Percentiles rank a stretch among this genome's conserved stretches.
Evolutionary conservation across 2,329 filamentous ascomycete genomes (phyloP).

Genomic region (Berkeleyomyces basicola): DNA sequence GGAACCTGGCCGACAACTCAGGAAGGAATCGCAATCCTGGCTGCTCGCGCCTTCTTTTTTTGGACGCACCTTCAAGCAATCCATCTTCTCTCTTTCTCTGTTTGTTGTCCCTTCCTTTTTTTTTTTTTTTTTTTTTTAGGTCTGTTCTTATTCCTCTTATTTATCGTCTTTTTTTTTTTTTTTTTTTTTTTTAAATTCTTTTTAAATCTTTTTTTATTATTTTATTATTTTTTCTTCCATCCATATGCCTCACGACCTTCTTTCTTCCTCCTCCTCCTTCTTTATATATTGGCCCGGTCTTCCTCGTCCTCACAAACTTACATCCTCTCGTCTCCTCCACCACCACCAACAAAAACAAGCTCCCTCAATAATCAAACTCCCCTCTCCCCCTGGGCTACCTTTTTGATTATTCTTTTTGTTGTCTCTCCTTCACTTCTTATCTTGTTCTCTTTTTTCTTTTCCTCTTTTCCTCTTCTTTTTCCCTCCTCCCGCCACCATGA

Average conservation of each 20-base stretch:
- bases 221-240: neutral
- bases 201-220: neutral
- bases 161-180: neutral
- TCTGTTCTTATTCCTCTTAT: neutral
- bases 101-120: neutral
- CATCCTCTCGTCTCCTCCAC: neutral
- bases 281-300: neutral
- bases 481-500: neutral
- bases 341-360: neutral
- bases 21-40: neutral
- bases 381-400: neutral
- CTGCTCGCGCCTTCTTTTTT: neutral
- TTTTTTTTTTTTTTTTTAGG: too few relatives aligned
- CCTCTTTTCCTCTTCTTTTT: neutral
- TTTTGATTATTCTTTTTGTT: neutral
- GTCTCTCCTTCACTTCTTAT: neutral
- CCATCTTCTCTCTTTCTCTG: neutral
- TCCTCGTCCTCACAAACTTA: neutral
- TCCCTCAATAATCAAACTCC: neutral
- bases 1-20: too few relatives aligned
- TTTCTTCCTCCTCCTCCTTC: neutral
- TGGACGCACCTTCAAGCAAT: neutral
- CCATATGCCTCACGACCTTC: neutral
- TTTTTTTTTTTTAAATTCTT: neutral
- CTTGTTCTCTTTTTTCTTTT: neutral